Conservation (phyloP, 805 yeast species). For the Metschnikowia colocasiae region DNA sequence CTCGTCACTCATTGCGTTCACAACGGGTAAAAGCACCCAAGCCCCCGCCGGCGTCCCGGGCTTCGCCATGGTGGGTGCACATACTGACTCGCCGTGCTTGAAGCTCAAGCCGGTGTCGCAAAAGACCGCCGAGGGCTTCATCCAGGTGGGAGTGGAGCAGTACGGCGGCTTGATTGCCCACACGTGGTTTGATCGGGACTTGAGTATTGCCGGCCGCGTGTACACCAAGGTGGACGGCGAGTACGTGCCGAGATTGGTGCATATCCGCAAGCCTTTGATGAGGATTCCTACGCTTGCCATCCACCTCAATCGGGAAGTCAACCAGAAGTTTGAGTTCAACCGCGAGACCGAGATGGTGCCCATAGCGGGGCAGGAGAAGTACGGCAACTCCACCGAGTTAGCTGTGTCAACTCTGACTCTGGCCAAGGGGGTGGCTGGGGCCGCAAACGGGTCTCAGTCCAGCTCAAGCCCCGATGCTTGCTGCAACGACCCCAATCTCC, state of each 20-base stretch:
- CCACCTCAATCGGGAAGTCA: conserved; percentile 77
- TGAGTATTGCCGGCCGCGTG: conserved; percentile 89
- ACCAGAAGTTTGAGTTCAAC: conserved; percentile 80
- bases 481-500: conserved; percentile 47
- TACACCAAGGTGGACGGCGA: conserved; percentile 55
- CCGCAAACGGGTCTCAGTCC: no score
- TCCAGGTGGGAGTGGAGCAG: conserved; percentile 88
- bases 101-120: conserved; percentile 85
- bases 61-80: conserved; percentile 89
- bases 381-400: no score
- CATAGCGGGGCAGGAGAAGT: conserved; percentile 60
- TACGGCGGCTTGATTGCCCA: conserved; percentile 98
- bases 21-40: conserved; percentile 49
- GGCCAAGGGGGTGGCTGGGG: no score
- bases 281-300: conserved; percentile 95
- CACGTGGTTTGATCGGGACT: conserved; percentile 94
- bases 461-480: conserved; percentile 34
- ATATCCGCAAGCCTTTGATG: conserved; percentile 72
- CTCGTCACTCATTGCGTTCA: conserved; percentile 84
- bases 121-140: conserved; percentile 65
- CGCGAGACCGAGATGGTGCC: conserved; percentile 85
- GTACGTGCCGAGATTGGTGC: conserved; percentile 63
- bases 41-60: conserved; percentile 60
- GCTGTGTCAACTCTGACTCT: no score
- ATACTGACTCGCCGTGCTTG: conserved; percentile 90